phyloP scores from a whole-genome alignment of 192 early-diverging fungal genomes.

The Hyaloraphidium curvatum region DNA sequence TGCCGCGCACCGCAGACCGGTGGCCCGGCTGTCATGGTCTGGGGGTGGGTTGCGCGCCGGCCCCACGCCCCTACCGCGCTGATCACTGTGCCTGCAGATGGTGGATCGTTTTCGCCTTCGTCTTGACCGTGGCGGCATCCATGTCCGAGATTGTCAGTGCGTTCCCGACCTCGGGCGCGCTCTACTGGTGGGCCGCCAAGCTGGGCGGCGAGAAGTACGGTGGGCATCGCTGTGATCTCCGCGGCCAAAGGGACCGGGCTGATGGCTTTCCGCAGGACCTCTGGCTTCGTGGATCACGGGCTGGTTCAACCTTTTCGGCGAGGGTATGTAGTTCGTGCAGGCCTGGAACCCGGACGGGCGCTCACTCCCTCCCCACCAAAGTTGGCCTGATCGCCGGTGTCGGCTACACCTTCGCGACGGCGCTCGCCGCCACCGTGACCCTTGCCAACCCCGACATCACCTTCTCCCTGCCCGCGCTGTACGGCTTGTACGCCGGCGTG shows the following conservation, averaged over 20 bases:
- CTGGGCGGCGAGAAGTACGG: conserved; percentile 20
- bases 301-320: conserved; percentile 10
- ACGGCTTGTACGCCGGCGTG: conserved; percentile 27
- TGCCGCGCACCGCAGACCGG: too few species aligned
- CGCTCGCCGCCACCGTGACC: neutral
- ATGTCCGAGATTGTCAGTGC: conserved; percentile 31
- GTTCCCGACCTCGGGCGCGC: conserved; percentile 26
- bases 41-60: too few species aligned
- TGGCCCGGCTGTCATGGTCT: too few species aligned
- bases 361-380: too few species aligned
- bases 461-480: conserved; percentile 7
- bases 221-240: too few species aligned
- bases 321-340: too few species aligned
- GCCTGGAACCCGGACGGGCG: too few species aligned
- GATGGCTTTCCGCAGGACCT: conserved; percentile 26
- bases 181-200: conserved; percentile 31
- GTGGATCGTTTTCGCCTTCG: too few species aligned
- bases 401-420: neutral
- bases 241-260: too few species aligned
- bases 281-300: conserved; percentile 30
- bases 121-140: conserved; percentile 21
- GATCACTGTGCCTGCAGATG: too few species aligned
- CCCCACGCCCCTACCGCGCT: too few species aligned
- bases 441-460: neutral
- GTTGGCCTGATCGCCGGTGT: conserved; percentile 1